Evolutionary conservation across 2,329 filamentous ascomycete genomes (phyloP), one percentile per base, ranked within the genome.

Genomic region (Drechslerella dactyloides): DNA sequence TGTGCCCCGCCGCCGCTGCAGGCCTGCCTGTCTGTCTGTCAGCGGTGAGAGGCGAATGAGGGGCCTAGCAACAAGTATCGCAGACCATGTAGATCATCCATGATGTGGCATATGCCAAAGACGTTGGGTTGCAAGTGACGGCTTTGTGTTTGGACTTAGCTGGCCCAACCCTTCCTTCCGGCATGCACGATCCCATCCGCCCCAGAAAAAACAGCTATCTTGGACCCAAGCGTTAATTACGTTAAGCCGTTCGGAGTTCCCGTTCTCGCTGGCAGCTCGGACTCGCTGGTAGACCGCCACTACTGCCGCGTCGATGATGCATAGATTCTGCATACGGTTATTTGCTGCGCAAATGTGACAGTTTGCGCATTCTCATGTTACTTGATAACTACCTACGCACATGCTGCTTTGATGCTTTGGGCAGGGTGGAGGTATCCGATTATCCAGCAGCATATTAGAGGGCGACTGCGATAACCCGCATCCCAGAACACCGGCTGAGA

Each of bases 21-120:
- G 4, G 44, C 19, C 27, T 33, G 8, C 8, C 27, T 33, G 27
- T 33, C 27, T 33, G 27, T 48, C n/a, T 48, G 19, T 48, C 44
- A 48, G 19, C 44, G 44, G 44, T 17, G 5, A 48, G 4, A 48
- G 2, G n/a, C 8, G 27, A 33, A 33, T 33, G 27, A n/a, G n/a
- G n/a, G 27, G 8, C 3, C 27, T 4, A 42, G 37, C 2, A 17
- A 42, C 5, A 13, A 42, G 4, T 3, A 42, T 3, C 11, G 44
- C 44, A 23, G 4, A 19, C 44, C 44, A 21, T 48, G 44, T 23
- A 3, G 44, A 48, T 48, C 44, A 48, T 21, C 44, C 44, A 48
- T 48, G 44, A 48, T 48, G 44, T 48, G 44, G 44, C 44, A 48
- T 21, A 48, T 21, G 40, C 44, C 44, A 19, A 10, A 10, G 44